Conservation (phyloP, 2,329 filamentous ascomycete species). For the Fragosphaeria purpurea region DNA sequence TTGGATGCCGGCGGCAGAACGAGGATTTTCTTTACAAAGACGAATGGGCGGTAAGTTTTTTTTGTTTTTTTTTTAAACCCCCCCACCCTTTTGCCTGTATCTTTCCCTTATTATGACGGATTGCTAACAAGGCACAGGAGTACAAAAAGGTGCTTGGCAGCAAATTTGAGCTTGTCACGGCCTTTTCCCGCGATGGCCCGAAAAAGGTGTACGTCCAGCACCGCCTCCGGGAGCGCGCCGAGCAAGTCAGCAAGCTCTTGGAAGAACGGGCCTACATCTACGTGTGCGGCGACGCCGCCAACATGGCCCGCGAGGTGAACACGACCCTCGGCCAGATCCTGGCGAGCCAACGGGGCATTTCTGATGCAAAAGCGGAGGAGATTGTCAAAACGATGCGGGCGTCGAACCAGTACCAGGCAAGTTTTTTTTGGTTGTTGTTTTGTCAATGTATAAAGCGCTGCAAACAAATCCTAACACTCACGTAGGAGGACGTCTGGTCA, state of each 20-base stretch:
- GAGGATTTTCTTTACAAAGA: constrained; percentile 90
- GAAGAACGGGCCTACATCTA: constrained; percentile 89
- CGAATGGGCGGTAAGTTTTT: constrained; percentile 74
- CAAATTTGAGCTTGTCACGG: constrained; percentile 81
- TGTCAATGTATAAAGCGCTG: too few species aligned
- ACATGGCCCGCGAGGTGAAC: constrained; percentile 94
- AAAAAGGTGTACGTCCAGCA: constrained; percentile 98
- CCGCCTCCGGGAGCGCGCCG: constrained; percentile 69
- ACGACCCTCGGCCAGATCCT: constrained; percentile 79
- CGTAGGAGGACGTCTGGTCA: constrained; percentile 63
- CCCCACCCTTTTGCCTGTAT: too few species aligned
- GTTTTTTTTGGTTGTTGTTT: background rate
- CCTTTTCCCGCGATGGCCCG: constrained; percentile 80
- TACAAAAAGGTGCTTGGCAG: constrained; percentile 77
- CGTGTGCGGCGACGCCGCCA: constrained; percentile 93
- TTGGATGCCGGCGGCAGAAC: constrained; percentile 76
- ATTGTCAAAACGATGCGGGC: constrained; percentile 95
- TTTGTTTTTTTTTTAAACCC: background rate
- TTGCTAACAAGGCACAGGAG: constrained; percentile 42
- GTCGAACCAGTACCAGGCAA: constrained; percentile 89
- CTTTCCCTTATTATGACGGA: background rate
- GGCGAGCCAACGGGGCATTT: constrained; percentile 68
- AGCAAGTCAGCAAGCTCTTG: constrained; percentile 79
- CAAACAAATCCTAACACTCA: constrained; percentile 10
- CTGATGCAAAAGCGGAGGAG: constrained; percentile 84